phyloP scores from a whole-genome alignment of 495 filamentous ascomycete genomes.

The Xylaria cubensis region DNA sequence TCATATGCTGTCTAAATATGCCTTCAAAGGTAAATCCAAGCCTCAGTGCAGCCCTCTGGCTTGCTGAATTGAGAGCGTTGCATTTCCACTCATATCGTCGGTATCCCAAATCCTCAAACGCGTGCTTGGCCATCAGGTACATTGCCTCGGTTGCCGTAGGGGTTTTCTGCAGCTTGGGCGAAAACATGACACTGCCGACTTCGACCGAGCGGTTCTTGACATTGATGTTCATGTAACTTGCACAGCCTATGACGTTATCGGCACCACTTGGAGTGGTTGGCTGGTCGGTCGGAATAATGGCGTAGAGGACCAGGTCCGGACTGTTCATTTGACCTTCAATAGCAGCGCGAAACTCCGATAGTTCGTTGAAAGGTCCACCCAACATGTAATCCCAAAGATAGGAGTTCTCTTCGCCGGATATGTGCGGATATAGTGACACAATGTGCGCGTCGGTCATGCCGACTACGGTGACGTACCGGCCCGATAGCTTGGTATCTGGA shows the following conservation, averaged over 20 bases:
- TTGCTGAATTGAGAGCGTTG: slow-evolving; percentile 56
- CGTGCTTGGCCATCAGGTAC: slow-evolving; percentile 54
- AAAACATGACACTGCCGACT: slow-evolving; percentile 59
- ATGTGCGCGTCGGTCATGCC: slow-evolving; percentile 47
- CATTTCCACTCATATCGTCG: slow-evolving; percentile 66
- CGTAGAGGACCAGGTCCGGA: slow-evolving; percentile 49
- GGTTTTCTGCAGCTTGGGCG: slow-evolving; percentile 53
- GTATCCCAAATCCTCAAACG: slow-evolving; percentile 59
- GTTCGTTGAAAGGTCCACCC: slow-evolving; percentile 47
- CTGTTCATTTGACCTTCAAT: slow-evolving; percentile 40
- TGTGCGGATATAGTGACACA: slow-evolving; percentile 46
- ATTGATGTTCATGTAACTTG: slow-evolving; percentile 53
- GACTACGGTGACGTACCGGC: slow-evolving; percentile 49
- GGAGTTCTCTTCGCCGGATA: slow-evolving; percentile 44
- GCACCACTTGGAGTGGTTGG: neutral
- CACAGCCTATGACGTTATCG: slow-evolving; percentile 46
- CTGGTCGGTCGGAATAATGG: slow-evolving; percentile 46
- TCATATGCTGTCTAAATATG: slow-evolving; percentile 61
- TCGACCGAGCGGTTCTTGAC: slow-evolving; percentile 51
- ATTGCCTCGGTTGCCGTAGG: slow-evolving; percentile 58
- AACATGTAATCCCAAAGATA: slow-evolving; percentile 58
- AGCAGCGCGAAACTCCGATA: slow-evolving; percentile 40
- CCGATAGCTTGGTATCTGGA: slow-evolving; percentile 38
- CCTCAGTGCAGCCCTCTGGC: slow-evolving; percentile 55
- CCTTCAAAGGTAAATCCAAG: slow-evolving; percentile 63